Evolutionary conservation across 1,284 basidiomycete genomes (phyloP), one percentile per base, ranked within the genome.

Genomic region (Rhodotorula sp.): DNA sequence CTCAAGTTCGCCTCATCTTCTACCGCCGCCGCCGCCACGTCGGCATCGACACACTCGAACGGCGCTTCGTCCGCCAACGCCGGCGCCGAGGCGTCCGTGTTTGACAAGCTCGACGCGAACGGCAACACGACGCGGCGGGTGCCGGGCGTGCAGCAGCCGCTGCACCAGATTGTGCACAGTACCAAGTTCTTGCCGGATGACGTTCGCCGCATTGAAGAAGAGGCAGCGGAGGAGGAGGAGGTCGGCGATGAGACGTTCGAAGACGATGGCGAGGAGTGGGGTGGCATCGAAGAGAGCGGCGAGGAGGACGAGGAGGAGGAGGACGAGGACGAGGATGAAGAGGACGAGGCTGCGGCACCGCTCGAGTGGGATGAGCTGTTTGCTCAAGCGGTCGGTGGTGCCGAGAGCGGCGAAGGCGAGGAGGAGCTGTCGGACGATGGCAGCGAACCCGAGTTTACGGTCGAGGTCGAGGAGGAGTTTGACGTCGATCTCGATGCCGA

Each of bases 121-220:
- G 83, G 82, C 64, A 79, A 83, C 73, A 76, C 80, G 29, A 74
- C 83, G 23, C 80, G 81, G 79, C 76, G 82, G 49, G 82, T 87
- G 75, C 85, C 85, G 78, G 86, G 85, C 70, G 86, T 87, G 61
- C 82, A 83, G 58, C 86, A 87, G 79, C 84, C 85, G 39, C 79
- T 87, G 65, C 83, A 84, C 74, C 83, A 85, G 80, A 86, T 87
- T 66, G 83, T 86, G 51, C 85, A 84, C n/a, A 81, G 82, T 73
- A 83, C 82, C 78, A 86, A 85, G 80, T 87, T 86, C 77, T 68
- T 92, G 61, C 78, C 75, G 21, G 79, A 78, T 31, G 80, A 80
- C 61, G 78, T 80, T n/a, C 78, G 79, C 21, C 81, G 81, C 68
- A 82, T 76, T 54, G 80, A 81, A 43, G 39, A 43, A 43, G 39